Base-by-base conservation (phyloP, 192 early-diverging fungal genomes). In the Mycoemilia scoparia region DNA sequence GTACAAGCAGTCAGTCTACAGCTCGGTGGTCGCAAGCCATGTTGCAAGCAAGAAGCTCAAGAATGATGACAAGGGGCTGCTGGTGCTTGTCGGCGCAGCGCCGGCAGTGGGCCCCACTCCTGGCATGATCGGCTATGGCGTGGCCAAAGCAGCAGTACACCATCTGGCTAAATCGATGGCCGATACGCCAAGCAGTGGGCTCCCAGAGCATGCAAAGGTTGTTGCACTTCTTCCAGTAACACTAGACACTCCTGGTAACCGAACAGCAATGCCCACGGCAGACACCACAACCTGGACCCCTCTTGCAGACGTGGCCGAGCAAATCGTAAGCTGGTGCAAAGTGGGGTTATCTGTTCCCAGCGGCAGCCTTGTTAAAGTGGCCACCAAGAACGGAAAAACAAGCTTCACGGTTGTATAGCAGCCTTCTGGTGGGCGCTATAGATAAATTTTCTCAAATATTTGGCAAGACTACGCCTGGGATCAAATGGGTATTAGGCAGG, bases 131-230 rank as follows among this genome's bases (percentile, higher is more conserved):
- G 87, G 84, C 9, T 96, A 97, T 48, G 92, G 92, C 20, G 58
- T 87, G 51, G 84, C 86, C 29, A 97, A 97, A 51, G 84, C 87
- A 9, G 77, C 77, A 4, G 86, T 90, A 14, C 87, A 93, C 58
- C 92, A 97, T 22, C 49, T 93, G 38, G 72, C 85, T 0, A 52
- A 71, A 20, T 81, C 77, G 43, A 48, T 82, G 27, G 79, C 86
- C 24, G 69, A 60, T 3, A 40, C 66, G 25, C 36, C 32, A 3
- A 67, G 59, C 9, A 71, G 73, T 36, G 92, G 89, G 3, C 50
- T 97, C 9, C 82, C 81, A 21, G 36, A 54, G 0, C 50, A 49
- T 18, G 68, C 74, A 30, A 69, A 67, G 15, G 79, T 84, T 4
- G 66, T 69, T 17, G 85, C 71, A 5, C 59, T 82, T 22, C 59